Percentiles rank a stretch among this genome's conserved stretches.
Evolutionary conservation across 1,284 basidiomycete species (phyloP).

Genomic region (Heterobasidion parviporum): DNA sequence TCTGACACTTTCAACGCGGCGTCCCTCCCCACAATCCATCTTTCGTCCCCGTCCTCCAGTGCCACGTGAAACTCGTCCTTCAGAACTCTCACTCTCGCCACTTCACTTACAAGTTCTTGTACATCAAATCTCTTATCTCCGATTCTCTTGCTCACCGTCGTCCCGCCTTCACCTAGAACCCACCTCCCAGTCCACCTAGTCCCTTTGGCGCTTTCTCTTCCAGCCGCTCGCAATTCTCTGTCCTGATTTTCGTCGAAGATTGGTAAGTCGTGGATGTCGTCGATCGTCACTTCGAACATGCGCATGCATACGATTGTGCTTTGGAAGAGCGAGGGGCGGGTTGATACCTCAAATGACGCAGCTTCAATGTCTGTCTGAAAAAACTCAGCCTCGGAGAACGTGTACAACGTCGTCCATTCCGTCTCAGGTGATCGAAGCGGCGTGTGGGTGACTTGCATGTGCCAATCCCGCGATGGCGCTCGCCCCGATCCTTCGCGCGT

Average conservation of each 20-base stretch:
- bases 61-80: constrained; percentile 23
- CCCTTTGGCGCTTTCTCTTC: constrained; percentile 12
- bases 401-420: constrained; percentile 22
- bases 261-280: not conserved
- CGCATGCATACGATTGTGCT: constrained; percentile 21
- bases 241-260: not conserved
- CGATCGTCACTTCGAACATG: not conserved
- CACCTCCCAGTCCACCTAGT: constrained; percentile 20
- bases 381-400: constrained; percentile 28
- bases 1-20: not conserved
- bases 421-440: constrained; percentile 1
- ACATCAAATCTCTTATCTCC: constrained; percentile 19
- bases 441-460: constrained; percentile 21
- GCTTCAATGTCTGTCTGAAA: constrained; percentile 21
- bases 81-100: constrained; percentile 24
- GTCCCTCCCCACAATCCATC: constrained; percentile 17
- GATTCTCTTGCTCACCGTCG: constrained; percentile 17
- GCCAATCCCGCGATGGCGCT: constrained; percentile 17
- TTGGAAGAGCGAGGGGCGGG: constrained; percentile 13
- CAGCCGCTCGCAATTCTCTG: not conserved
- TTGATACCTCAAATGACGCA: constrained; percentile 23
- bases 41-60: constrained; percentile 15
- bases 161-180: constrained; percentile 17
- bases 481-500: constrained; percentile 9
- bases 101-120: constrained; percentile 19